Evolutionary conservation across 140 eudicot species (phyloP).

Genomic region (Ambrosia hybrid): DNA sequence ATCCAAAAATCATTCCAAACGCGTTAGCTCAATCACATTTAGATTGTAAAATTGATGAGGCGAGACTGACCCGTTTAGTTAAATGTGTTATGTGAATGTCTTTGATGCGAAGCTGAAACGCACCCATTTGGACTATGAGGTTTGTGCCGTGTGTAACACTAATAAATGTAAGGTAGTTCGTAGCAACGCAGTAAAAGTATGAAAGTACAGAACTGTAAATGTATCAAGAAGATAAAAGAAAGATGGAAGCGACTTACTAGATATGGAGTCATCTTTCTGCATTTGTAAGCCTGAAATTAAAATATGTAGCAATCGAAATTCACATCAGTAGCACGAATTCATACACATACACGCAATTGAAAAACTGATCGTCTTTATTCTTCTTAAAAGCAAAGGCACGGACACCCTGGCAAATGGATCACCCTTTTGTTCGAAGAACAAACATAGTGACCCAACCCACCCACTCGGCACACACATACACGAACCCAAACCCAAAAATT

Average conservation of each 20-base stretch:
- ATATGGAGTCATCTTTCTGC: conserved; percentile 61
- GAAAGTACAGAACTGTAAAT: conserved; percentile 25
- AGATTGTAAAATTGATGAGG: too few relatives aligned
- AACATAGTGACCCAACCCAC: too few relatives aligned
- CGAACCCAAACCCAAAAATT: too few relatives aligned
- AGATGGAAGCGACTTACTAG: conserved; percentile 43
- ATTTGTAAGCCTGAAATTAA: conserved; percentile 75
- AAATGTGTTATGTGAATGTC: too few relatives aligned
- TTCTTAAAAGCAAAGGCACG: too few relatives aligned
- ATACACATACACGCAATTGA: neutral
- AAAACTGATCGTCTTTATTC: neutral
- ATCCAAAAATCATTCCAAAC: neutral
- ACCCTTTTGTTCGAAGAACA: too few relatives aligned
- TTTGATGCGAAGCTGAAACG: too few relatives aligned
- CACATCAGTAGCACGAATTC: conserved; percentile 1
- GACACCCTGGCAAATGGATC: too few relatives aligned
- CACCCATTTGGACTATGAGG: too few relatives aligned
- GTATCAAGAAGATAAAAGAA: neutral
- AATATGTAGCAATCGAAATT: neutral
- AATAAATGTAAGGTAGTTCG: neutral
- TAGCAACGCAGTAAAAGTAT: conserved; percentile 5
- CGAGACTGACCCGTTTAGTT: too few relatives aligned
- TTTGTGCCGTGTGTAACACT: neutral
- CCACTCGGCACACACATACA: too few relatives aligned
- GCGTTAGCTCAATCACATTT: neutral